Conservation (phyloP, 768 basidiomycete species). For the Tulasnella sp. region DNA sequence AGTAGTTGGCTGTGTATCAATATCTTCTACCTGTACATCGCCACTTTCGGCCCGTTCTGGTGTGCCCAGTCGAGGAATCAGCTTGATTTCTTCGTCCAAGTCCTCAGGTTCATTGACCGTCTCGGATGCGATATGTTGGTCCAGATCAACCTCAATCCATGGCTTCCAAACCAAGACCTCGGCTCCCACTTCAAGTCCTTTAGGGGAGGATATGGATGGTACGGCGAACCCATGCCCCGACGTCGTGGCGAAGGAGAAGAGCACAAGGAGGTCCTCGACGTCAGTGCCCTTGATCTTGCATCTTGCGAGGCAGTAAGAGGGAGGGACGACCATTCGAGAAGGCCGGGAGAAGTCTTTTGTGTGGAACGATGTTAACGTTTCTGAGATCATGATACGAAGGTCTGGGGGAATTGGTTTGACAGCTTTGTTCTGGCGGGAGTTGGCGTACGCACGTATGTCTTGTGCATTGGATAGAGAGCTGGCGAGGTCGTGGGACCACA, state of each 20-base stretch:
- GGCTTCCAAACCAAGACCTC: slow-evolving; percentile 20
- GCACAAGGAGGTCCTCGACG: background rate
- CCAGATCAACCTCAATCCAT: slow-evolving; percentile 13
- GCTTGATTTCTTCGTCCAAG: background rate
- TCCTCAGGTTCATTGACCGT: background rate
- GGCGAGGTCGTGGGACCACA: slow-evolving; percentile 20
- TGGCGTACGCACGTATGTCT: background rate
- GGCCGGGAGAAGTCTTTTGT: background rate
- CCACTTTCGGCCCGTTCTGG: background rate
- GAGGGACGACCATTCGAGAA: background rate
- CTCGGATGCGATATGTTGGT: background rate
- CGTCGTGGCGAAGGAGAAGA: background rate
- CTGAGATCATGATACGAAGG: slow-evolving; percentile 4
- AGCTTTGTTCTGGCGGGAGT: background rate
- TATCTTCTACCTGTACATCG: background rate
- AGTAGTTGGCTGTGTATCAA: background rate
- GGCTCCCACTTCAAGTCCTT: slow-evolving; percentile 2
- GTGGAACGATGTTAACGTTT: background rate
- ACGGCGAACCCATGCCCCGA: background rate
- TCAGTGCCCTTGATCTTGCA: slow-evolving; percentile 12
- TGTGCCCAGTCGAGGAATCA: background rate
- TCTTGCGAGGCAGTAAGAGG: slow-evolving; percentile 9
- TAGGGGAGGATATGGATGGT: background rate
- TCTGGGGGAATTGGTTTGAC: slow-evolving; percentile 1
- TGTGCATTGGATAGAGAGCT: slow-evolving; percentile 1